Evolutionary conservation across 78 protist species (phyloP).

Genomic region (Emiliania huxleyi): DNA sequence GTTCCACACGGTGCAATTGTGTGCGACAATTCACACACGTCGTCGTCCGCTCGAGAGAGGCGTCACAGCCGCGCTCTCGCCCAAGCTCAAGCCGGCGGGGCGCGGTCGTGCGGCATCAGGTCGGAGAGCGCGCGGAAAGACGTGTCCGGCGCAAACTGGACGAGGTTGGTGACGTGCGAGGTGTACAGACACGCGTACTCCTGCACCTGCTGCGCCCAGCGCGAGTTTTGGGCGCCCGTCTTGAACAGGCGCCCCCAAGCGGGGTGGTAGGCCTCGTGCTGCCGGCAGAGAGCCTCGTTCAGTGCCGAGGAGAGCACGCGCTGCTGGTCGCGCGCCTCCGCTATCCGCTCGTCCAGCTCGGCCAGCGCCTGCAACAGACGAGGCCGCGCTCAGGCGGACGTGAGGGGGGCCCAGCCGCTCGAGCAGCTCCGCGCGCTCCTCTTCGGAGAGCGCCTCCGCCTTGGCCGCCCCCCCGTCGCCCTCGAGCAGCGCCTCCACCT

Average conservation of each 20-base stretch:
- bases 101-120: constrained; percentile 9
- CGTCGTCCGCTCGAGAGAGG: too few species aligned
- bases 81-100: too few species aligned
- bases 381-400: too few species aligned
- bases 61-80: too few species aligned
- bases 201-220: constrained; percentile 49
- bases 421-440: too few species aligned
- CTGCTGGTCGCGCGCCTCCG: background rate
- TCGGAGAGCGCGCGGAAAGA: background rate
- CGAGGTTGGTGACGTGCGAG: constrained; percentile 14
- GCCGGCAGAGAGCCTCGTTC: background rate
- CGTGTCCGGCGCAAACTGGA: background rate
- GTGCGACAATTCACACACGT: too few species aligned
- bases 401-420: too few species aligned
- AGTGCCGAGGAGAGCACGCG: background rate
- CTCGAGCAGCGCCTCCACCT: background rate
- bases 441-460: too few species aligned
- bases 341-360: too few species aligned
- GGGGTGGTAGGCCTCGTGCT: constrained; percentile 35
- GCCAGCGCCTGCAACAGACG: too few species aligned
- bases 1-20: too few species aligned
- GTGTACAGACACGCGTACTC: constrained; percentile 59
- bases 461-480: too few species aligned
- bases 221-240: constrained; percentile 51
- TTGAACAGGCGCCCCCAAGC: constrained; percentile 49